Base-by-base conservation (phyloP, 495 filamentous ascomycete genomes). In the Penicillium steckii region DNA sequence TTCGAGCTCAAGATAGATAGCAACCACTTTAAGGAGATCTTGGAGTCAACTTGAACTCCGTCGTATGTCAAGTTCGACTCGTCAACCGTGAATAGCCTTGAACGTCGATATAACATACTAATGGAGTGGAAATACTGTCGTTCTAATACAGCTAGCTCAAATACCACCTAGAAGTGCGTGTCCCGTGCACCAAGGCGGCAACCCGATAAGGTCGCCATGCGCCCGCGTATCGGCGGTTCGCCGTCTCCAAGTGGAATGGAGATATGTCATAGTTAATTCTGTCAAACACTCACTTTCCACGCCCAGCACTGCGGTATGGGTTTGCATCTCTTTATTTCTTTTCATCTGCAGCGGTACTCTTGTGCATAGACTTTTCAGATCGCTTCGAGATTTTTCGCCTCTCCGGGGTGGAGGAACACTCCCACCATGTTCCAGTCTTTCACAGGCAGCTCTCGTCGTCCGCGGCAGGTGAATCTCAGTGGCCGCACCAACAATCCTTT, bases 381-480 rank as follows among this genome's bases (percentile, higher is more conserved):
- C 45, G n/a, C 4, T 26, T 25, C n/a, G n/a, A n/a, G 8, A 33
- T 13, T 22, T 18, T 23, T 30, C 30, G 19, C 17, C 46, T 46
- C 38, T 37, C 30, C 52, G 23, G 33, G 56, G 53, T 46, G 55
- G 53, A 46, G 46, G 52, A 23, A 46, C 44, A n/a, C 53, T 13
- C 22, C 44, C 59, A 59, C 49, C 48, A 97, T 97, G 93, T 95
- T 93, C 69, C 85, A 85, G 49, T 87, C 85, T 32, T 98, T 98
- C 71, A 93, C 88, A 23, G 94, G 94, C 50, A 89, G 68, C 73
- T 87, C 91, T 59, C 85, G 91, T 58, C 87, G 86, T 49, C 86
- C 85, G 44, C 87, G 94, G 46, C 89, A 96, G 66, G 90, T 98
- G 57, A 96, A 98, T 68, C 86, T 98, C 51, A 93, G 90, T 45